Percentiles rank a stretch among this genome's conserved stretches.
phyloP scores from a whole-genome alignment of 225 moss, liverwort and hornwort species.

The Marchantia polymorpha region DNA sequence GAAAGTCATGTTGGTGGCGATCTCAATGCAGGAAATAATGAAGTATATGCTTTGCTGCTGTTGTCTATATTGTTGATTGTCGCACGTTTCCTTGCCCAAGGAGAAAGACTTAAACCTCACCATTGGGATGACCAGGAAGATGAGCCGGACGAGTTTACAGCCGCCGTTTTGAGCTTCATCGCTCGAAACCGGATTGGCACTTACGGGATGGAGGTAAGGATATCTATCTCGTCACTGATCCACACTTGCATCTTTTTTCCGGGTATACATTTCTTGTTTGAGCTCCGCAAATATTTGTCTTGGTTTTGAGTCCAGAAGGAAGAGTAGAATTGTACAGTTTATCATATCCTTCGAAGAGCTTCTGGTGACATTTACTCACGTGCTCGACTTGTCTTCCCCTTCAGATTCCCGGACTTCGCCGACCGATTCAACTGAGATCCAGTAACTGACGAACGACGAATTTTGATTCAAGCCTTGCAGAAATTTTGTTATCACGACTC shows the following conservation, averaged over 20 bases:
- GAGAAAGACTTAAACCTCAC: background rate
- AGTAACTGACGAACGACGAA: constrained; percentile 29
- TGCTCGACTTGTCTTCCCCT: constrained; percentile 15
- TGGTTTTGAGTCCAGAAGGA: background rate
- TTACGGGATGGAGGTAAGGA: constrained; percentile 75
- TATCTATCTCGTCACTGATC: background rate
- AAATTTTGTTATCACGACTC: background rate
- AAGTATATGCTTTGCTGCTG: background rate
- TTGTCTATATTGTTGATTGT: background rate
- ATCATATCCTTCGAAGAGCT: background rate
- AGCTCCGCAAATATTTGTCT: background rate
- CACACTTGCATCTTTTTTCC: background rate
- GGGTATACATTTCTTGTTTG: background rate
- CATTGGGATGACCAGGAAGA: constrained; percentile 62
- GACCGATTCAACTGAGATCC: constrained; percentile 48
- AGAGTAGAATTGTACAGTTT: background rate
- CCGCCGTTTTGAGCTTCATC: constrained; percentile 75
- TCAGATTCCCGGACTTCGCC: constrained; percentile 80
- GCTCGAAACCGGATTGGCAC: constrained; percentile 93
- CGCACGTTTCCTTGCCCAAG: background rate
- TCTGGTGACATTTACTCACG: background rate
- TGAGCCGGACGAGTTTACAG: constrained; percentile 88
- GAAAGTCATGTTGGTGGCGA: background rate
- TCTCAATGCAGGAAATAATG: background rate
- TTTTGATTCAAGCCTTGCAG: background rate